Percentiles rank a stretch among this genome's conserved stretches.
These are phyloP conservation scores for Voacanga thouarsii DNA, from an alignment of 257 asterid genomes.

Conservation along the genomic window DNA sequence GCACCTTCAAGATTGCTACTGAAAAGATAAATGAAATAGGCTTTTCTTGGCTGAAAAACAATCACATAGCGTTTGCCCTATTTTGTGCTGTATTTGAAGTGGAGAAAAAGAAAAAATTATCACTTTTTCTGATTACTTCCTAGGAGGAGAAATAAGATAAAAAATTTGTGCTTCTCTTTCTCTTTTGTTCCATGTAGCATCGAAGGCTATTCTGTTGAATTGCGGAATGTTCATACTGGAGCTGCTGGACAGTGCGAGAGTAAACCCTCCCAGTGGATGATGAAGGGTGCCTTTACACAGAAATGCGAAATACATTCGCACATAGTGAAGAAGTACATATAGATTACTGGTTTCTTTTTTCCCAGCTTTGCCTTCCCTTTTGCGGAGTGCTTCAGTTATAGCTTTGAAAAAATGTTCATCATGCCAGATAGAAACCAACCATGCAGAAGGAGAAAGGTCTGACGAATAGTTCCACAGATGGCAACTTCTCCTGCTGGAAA, in stretches of 20 bases:
- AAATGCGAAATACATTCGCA: conserved; percentile 10
- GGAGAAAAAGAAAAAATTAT: neutral
- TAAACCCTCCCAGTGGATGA: neutral
- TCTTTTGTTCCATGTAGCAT: conserved; percentile 31
- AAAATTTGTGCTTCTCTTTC: neutral
- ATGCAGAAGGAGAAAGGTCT: neutral
- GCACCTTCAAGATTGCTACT: neutral
- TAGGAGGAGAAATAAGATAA: no score
- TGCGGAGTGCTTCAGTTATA: conserved; percentile 13
- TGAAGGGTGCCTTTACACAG: neutral
- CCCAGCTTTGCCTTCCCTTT: neutral
- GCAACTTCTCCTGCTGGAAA: conserved; percentile 1
- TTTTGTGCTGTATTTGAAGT: neutral
- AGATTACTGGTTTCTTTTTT: neutral
- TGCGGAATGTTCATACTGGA: conserved; percentile 14
- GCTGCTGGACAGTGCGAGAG: conserved; percentile 7
- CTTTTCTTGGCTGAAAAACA: neutral
- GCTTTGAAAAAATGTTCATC: conserved; percentile 4
- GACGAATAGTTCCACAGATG: neutral
- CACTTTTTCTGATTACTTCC: neutral
- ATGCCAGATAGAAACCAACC: conserved; percentile 9
- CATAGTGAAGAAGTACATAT: neutral
- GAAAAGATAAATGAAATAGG: neutral
- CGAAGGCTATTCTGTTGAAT: conserved; percentile 56
- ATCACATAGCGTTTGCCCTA: neutral